Base-by-base conservation (phyloP, 441 rosid species). In the Isatis lusitanica region DNA sequence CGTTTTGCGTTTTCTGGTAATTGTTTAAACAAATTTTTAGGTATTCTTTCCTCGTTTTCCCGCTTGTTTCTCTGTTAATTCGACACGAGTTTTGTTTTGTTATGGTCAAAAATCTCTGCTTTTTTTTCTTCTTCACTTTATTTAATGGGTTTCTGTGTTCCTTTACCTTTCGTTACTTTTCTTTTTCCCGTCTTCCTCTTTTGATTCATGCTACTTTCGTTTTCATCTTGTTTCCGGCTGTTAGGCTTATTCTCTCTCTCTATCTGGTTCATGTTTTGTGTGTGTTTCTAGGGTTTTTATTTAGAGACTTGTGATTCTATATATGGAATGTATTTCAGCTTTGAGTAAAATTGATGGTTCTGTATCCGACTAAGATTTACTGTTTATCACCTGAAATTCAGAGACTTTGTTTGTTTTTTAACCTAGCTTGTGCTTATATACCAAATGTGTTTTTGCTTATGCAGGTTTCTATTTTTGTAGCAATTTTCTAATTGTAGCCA, bases 381-480 rank as follows among this genome's bases (percentile, higher is more conserved):
- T 61, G 30, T 15, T 11, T 60, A n/a, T 10, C 26, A 39, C 51
- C 18, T 72, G 56, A 42, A 74, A 28, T 17, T 66, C 1, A 13
- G 6, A 53, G 26, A 36, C 30, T 56, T 48, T 38, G 2, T 69
- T 43, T 44, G 1, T 9, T 51, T 50, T 21, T 11, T n/a, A 18
- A 47, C 6, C 17, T 39, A 1, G n/a, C 11, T 40, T 61, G 17
- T 39, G 39, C 57, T 28, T 21, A 21, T 31, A 9, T 12, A n/a
- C 13, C 28, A 55, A 74, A 51, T 70, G 26, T 70, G 43, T 62
- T 73, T 0, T 46, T 63, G 48, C 21, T 52, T 62, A 8, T 75
- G 71, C 56, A 81, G 80, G 63, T 81, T 69, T 78, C 47, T 71
- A 21, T 35, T 48, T 65, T 58, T 51, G 43, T 33, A 44, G 61